A percentile compares a stretch with the other conserved stretches of the same genome.
Conservation (phyloP, 805 yeast species). For the Zygosaccharomyces bisporus region DNA sequence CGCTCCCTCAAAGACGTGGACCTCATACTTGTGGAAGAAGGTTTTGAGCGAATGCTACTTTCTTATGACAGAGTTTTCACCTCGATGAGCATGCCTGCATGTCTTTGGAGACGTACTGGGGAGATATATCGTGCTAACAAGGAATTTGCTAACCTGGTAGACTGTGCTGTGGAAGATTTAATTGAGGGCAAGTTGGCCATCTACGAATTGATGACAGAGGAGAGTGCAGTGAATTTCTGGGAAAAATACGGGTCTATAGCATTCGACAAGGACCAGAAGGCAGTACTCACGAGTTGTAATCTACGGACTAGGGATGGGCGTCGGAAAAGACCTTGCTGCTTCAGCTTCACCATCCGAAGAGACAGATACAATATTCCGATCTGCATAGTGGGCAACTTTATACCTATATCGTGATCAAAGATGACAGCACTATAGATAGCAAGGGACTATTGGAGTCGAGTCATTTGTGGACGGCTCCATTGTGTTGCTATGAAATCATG, state of each 20-base stretch:
- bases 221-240: conserved; percentile 95
- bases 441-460: no score
- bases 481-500: no score
- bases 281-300: conserved; percentile 88
- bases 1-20: conserved; percentile 86
- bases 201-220: conserved; percentile 92
- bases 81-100: conserved; percentile 96
- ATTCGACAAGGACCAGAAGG: conserved; percentile 92
- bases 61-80: conserved; percentile 95
- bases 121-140: conserved; percentile 93
- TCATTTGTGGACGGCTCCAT: no score
- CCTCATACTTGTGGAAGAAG: conserved; percentile 86
- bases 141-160: conserved; percentile 91
- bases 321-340: conserved; percentile 80
- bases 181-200: conserved; percentile 90
- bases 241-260: conserved; percentile 96
- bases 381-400: conserved; percentile 92
- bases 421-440: no score
- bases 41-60: conserved; percentile 86
- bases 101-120: conserved; percentile 95
- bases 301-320: conserved; percentile 78
- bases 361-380: conserved; percentile 94
- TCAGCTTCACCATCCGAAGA: conserved; percentile 87
- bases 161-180: conserved; percentile 82
- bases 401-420: conserved; percentile 51